Evolutionary conservation across 2,329 filamentous ascomycete species (phyloP), one percentile per base, ranked within the genome.

Genomic region (Aspergillus uvarum): DNA sequence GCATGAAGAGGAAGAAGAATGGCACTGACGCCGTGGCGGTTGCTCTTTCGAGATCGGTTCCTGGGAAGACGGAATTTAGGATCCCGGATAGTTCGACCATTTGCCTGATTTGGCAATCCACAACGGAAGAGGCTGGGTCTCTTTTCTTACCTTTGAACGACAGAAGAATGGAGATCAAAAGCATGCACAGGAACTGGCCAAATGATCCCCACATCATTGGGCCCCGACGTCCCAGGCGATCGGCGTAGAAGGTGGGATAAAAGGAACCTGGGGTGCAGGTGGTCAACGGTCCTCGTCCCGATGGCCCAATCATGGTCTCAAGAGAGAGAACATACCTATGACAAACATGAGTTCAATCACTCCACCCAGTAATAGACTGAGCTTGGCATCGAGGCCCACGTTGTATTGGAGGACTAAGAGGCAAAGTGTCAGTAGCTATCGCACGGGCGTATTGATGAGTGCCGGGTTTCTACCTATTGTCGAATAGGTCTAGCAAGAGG

Each of bases 1-100:
- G 68, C 76, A 79, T 78, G 63, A 75, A 77, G 47, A 72, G 52
- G 68, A 82, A 82, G 71, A 82, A 82, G 68, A 83, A 82, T 2
- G 80, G 74, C 14, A 83, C 77, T 35, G 79, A 80, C 0, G 79
- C 81, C 16, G 75, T 75, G 0, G 79, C 72, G 7, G 80, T 81
- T 7, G 71, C 67, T 44, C 77, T 76, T 22, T 76, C 70, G 5
- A 77, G 59, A 4, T 64, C 58, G 5, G 71, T 67, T 52, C 69
- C 68, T 70, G 35, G 29, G 31, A 44, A 12, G 19, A n/a, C 24
- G 21, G 14, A 35, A 35, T 12, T 35, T 35, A 35, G 32, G 11
- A 35, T 35, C 32, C 32, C 32, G 16, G 32, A 12, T 35, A 12
- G 32, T 16, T 47, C 31, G 24, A 26, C 26, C 44, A 49, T 24